A percentile compares a stretch with the other conserved stretches of the same genome.
Conservation (phyloP, 106 monocot species). For the Chionographis japonica region DNA sequence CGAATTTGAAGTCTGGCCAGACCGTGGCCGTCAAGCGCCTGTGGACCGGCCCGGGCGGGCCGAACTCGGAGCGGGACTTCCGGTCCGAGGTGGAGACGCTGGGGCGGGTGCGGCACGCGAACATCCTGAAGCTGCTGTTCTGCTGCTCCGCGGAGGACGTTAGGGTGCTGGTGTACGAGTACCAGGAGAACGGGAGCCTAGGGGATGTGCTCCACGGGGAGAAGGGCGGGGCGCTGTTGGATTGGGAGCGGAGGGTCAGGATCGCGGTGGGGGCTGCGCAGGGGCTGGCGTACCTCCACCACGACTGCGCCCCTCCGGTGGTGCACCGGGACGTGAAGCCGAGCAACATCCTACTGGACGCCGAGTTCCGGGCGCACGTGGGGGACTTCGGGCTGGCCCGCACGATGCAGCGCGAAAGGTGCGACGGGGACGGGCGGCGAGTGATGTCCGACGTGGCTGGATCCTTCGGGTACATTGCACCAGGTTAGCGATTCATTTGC, state of each 20-base stretch:
- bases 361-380: constrained; percentile 40
- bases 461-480: constrained; percentile 61
- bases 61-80: constrained; percentile 29
- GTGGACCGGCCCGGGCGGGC: constrained; percentile 13
- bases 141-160: constrained; percentile 50
- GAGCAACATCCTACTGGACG: constrained; percentile 48
- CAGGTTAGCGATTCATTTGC: constrained; percentile 22
- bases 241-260: constrained; percentile 44
- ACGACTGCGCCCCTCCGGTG: constrained; percentile 50
- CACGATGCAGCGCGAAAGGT: background rate
- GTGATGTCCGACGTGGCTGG: constrained; percentile 35
- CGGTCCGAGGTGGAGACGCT: constrained; percentile 45
- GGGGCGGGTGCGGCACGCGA: constrained; percentile 47
- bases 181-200: constrained; percentile 59
- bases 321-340: constrained; percentile 55
- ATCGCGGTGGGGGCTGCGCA: constrained; percentile 45
- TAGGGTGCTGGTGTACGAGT: constrained; percentile 47
- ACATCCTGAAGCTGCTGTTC: constrained; percentile 65
- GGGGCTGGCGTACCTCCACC: constrained; percentile 55
- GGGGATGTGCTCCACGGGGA: constrained; percentile 37
- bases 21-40: constrained; percentile 50
- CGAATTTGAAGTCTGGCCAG: constrained; percentile 30
- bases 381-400: constrained; percentile 48
- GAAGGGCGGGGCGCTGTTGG: constrained; percentile 22
- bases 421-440: background rate